Conservation (phyloP, 805 yeast species). For the Schizosaccharomyces pombe region DNA sequence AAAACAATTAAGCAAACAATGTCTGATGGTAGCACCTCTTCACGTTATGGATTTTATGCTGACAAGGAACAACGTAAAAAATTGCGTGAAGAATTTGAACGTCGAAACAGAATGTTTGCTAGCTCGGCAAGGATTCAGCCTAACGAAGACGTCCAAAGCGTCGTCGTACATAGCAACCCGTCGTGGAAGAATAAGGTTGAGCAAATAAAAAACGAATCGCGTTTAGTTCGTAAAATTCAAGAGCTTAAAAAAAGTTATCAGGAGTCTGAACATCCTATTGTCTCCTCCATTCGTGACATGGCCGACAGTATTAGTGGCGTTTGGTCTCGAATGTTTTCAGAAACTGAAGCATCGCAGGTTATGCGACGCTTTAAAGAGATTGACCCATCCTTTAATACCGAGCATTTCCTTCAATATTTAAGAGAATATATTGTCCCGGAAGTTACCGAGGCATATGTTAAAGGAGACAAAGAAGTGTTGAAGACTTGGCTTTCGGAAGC, state of each 20-base stretch:
- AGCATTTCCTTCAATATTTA: slow-evolving; percentile 54
- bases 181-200: slow-evolving; percentile 45
- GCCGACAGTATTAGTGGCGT: slow-evolving; percentile 40
- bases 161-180: slow-evolving; percentile 61
- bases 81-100: slow-evolving; percentile 33
- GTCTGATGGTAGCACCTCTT: slow-evolving; percentile 62
- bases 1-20: slow-evolving; percentile 72
- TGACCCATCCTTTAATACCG: slow-evolving; percentile 71
- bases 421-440: slow-evolving; percentile 90
- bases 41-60: slow-evolving; percentile 80
- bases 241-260: slow-evolving; percentile 43
- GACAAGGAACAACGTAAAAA: slow-evolving; percentile 55
- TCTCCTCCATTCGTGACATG: slow-evolving; percentile 57
- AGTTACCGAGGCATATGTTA: slow-evolving; percentile 78
- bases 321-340: slow-evolving; percentile 52
- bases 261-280: slow-evolving; percentile 80
- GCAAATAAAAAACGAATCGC: slow-evolving; percentile 39
- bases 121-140: slow-evolving; percentile 20
- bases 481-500: slow-evolving; percentile 92
- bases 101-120: slow-evolving; percentile 5
- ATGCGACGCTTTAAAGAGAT: slow-evolving; percentile 59
- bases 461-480: slow-evolving; percentile 64
- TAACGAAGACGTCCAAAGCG: slow-evolving; percentile 51
- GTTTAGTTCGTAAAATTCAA: slow-evolving; percentile 41
- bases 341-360: slow-evolving; percentile 91